These are phyloP conservation scores for Stagonosporopsis rhizophila DNA, from an alignment of 2,329 filamentous ascomycete genomes.

Conservation along the genomic window DNA sequence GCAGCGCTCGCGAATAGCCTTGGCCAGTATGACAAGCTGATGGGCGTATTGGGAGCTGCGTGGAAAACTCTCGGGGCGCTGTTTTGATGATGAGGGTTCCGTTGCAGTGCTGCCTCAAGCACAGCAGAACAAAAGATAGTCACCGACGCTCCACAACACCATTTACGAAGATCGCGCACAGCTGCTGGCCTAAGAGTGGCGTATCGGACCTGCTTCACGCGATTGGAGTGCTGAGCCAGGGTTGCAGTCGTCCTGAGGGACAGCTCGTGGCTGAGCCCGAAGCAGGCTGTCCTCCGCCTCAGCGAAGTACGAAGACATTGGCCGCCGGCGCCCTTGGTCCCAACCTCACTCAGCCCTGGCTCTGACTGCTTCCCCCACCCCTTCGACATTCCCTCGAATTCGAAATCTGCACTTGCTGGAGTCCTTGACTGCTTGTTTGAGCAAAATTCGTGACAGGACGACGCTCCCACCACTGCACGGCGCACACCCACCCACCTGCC, in stretches of 20 bases:
- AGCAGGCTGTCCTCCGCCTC: slow-evolving; percentile 21
- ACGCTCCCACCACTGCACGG: slow-evolving; percentile 5
- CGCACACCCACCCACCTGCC: slow-evolving; percentile 11
- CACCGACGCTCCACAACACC: slow-evolving; percentile 16
- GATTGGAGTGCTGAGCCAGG: slow-evolving; percentile 14
- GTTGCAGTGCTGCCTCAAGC: slow-evolving; percentile 1
- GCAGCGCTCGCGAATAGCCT: slow-evolving; percentile 6
- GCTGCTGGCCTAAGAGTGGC: slow-evolving; percentile 17
- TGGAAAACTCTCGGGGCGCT: neutral
- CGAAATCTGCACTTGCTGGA: slow-evolving; percentile 4
- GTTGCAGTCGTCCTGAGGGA: slow-evolving; percentile 13
- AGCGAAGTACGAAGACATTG: slow-evolving; percentile 23
- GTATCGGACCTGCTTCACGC: slow-evolving; percentile 2
- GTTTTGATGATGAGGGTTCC: slow-evolving; percentile 10
- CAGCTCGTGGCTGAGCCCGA: slow-evolving; percentile 19
- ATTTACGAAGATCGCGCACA: slow-evolving; percentile 3
- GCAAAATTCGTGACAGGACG: slow-evolving; percentile 1
- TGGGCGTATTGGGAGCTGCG: slow-evolving; percentile 3
- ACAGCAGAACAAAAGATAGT: slow-evolving; percentile 13
- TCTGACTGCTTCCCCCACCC: slow-evolving; percentile 8
- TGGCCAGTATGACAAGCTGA: slow-evolving; percentile 16
- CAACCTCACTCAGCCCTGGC: slow-evolving; percentile 20
- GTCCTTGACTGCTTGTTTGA: slow-evolving; percentile 3
- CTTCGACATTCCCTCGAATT: slow-evolving; percentile 2
- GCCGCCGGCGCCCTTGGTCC: slow-evolving; percentile 15